phyloP scores from a whole-genome alignment of 176 grass and related monocot genomes.

The Oryza meyeriana region DNA sequence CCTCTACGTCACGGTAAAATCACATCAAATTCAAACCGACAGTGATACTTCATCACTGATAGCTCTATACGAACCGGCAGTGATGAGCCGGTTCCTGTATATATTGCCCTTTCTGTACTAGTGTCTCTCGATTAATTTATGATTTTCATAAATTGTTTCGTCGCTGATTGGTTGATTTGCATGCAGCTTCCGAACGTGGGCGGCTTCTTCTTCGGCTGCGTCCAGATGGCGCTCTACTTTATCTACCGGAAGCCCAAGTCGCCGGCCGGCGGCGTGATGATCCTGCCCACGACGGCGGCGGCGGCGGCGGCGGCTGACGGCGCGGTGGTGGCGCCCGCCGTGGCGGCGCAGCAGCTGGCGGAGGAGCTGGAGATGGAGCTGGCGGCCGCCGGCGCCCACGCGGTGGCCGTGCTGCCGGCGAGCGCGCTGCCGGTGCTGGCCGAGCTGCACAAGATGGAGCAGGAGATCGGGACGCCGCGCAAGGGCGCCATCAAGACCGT shows the following conservation, averaged over 20 bases:
- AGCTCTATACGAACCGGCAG: too few species aligned
- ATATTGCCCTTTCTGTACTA: too few species aligned
- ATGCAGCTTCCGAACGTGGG: conserved; percentile 73
- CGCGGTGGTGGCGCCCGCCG: not conserved
- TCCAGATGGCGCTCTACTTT: conserved; percentile 75
- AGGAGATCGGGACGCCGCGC: conserved; percentile 34
- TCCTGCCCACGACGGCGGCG: conserved; percentile 25
- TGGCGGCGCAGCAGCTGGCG: not conserved
- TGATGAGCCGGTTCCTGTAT: too few species aligned
- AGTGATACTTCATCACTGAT: too few species aligned
- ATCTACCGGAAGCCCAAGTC: conserved; percentile 53
- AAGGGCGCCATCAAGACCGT: conserved; percentile 35
- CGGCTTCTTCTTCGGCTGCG: conserved; percentile 74
- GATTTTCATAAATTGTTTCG: too few species aligned
- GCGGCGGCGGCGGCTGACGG: too few species aligned
- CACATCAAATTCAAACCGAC: not conserved
- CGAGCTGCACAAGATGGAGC: conserved; percentile 60
- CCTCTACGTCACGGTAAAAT: conserved; percentile 58
- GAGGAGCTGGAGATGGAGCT: conserved; percentile 32
- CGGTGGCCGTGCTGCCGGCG: conserved; percentile 42
- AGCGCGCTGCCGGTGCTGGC: conserved; percentile 54
- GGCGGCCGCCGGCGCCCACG: conserved; percentile 24
- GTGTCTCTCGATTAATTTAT: not conserved
- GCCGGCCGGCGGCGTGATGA: not conserved
- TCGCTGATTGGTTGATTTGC: not conserved